A percentile compares a stretch with the other conserved stretches of the same genome.
phyloP scores from a whole-genome alignment of 192 early-diverging fungal genomes.

The Funneliformis geosporum region DNA sequence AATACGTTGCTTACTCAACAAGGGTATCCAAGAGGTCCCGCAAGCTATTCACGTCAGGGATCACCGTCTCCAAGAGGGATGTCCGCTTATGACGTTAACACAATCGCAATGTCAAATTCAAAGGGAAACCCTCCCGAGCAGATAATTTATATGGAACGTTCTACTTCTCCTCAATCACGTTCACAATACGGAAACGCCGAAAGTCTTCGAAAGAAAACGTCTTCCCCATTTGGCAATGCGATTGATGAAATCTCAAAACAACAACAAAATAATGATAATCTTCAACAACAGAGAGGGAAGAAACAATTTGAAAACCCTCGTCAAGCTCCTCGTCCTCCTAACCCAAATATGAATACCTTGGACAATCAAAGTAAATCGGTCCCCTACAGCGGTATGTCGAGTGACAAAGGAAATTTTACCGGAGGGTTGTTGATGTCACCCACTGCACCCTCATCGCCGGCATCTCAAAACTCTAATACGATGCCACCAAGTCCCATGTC shows the following conservation, averaged over 20 bases:
- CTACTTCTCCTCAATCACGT: neutral
- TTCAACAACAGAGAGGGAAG: neutral
- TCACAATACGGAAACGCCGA: neutral
- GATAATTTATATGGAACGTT: neutral
- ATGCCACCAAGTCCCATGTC: neutral
- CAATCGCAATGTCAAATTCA: neutral
- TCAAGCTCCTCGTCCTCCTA: slow-evolving; percentile 9
- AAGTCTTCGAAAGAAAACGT: slow-evolving; percentile 1
- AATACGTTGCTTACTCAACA: neutral
- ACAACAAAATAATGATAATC: neutral
- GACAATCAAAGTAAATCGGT: neutral
- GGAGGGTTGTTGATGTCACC: neutral
- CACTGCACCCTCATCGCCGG: neutral
- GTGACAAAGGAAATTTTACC: neutral
- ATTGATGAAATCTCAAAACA: neutral
- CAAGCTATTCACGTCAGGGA: neutral
- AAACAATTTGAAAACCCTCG: neutral
- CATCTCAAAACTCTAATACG: neutral
- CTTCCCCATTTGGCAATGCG: neutral
- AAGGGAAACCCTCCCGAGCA: neutral
- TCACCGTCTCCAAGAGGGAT: neutral
- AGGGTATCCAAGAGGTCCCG: neutral
- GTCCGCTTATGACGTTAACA: neutral
- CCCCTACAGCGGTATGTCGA: neutral
- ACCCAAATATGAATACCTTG: too few relatives aligned